Percentiles rank a stretch among this genome's conserved stretches.
phyloP scores from a whole-genome alignment of 163 green algal species.

The Volvox carteri region DNA sequence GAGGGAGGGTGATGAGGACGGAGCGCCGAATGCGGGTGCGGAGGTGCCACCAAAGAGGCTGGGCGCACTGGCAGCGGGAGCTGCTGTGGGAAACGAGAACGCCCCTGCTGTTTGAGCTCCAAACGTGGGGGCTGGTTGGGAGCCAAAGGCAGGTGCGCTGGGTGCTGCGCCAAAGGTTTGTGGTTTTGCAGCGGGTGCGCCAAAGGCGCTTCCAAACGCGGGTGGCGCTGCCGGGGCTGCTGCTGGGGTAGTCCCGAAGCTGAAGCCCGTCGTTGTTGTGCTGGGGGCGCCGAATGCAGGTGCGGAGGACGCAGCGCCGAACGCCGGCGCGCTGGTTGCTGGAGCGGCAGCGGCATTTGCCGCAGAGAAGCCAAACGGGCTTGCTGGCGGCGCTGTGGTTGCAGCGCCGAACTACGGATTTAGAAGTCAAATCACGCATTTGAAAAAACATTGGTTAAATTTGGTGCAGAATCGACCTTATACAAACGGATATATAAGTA shows the following conservation, averaged over 20 bases:
- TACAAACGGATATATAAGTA: not conserved
- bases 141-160: not conserved
- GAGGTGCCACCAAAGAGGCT: conserved; percentile 34
- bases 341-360: conserved; percentile 40
- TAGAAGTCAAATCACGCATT: not conserved
- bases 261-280: conserved; percentile 19
- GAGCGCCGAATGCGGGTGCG: conserved; percentile 18
- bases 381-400: conserved; percentile 26
- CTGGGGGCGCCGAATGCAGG: conserved; percentile 18
- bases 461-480: not conserved
- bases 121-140: not conserved
- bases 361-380: conserved; percentile 46
- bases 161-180: conserved; percentile 8
- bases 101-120: conserved; percentile 6
- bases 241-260: conserved; percentile 9
- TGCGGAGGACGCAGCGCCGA: conserved; percentile 1
- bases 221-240: conserved; percentile 8
- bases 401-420: conserved; percentile 27
- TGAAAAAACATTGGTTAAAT: not conserved
- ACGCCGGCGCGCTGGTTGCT: conserved; percentile 21
- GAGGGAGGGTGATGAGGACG: conserved; percentile 3
- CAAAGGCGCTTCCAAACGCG: conserved; percentile 19
- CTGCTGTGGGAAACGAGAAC: conserved; percentile 15
- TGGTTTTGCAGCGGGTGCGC: conserved; percentile 11
- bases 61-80: conserved; percentile 25